phyloP scores from a whole-genome alignment of 345 rosid species.

The Diplotaxis tenuifolia region DNA sequence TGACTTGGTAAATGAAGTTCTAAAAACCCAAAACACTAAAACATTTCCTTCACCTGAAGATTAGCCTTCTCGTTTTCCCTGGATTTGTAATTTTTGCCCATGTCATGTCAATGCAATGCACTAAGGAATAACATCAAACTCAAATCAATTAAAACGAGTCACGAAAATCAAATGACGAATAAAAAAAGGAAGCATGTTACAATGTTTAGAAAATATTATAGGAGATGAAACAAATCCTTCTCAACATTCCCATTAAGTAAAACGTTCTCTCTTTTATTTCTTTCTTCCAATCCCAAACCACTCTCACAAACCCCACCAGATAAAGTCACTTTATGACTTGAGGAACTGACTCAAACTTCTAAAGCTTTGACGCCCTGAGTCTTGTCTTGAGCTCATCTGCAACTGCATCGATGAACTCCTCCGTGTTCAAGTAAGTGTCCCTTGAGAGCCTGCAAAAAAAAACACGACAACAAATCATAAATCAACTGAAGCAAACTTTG shows the following conservation, averaged over 20 bases:
- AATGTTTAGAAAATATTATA: not conserved
- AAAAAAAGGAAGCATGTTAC: not conserved
- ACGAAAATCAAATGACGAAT: not conserved
- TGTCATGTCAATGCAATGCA: no score
- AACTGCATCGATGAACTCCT: constrained; percentile 96
- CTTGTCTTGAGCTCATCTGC: constrained; percentile 65
- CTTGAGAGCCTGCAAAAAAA: constrained; percentile 54
- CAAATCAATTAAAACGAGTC: not conserved
- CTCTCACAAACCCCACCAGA: constrained; percentile 12
- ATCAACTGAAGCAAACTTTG: not conserved
- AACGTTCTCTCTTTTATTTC: constrained; percentile 13
- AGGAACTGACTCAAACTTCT: not conserved
- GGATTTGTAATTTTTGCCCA: no score
- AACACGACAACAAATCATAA: not conserved
- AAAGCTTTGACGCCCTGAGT: constrained; percentile 46
- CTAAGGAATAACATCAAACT: not conserved
- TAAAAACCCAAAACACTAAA: not conserved
- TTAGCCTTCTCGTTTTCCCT: no score
- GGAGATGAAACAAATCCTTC: constrained; percentile 27
- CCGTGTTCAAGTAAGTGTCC: constrained; percentile 78
- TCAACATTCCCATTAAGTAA: constrained; percentile 1
- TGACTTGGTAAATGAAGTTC: not conserved
- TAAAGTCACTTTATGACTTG: no score
- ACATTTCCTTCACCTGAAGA: no score
- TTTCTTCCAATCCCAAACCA: constrained; percentile 2